These are phyloP conservation scores for Musa schizocarpa DNA, from an alignment of 176 grass and related monocot species.

Conservation along the genomic window DNA sequence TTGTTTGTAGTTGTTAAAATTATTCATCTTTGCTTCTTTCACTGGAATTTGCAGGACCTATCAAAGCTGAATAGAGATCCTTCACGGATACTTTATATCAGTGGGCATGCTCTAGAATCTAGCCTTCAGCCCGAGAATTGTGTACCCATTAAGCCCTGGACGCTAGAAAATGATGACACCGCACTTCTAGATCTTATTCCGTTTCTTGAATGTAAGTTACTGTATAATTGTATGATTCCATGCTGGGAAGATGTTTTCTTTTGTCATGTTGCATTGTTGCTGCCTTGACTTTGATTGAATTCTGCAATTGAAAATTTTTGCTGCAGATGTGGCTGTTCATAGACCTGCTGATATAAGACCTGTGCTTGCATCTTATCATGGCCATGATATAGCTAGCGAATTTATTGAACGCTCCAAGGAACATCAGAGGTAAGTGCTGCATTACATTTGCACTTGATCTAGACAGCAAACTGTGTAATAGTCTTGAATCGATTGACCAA, in stretches of 20 bases:
- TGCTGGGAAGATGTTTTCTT: background rate
- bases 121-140: constrained; percentile 68
- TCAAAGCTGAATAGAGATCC: constrained; percentile 91
- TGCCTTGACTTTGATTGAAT: background rate
- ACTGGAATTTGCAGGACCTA: constrained; percentile 54
- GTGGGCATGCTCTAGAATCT: constrained; percentile 60
- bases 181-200: constrained; percentile 89
- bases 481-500: background rate
- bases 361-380: constrained; percentile 74
- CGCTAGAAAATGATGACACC: constrained; percentile 72
- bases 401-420: constrained; percentile 76
- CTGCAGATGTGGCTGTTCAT: constrained; percentile 54
- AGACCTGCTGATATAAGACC: constrained; percentile 66
- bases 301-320: background rate
- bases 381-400: constrained; percentile 58
- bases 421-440: constrained; percentile 46
- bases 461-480: background rate
- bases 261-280: background rate
- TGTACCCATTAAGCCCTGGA: constrained; percentile 67
- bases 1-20: background rate
- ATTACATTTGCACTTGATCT: background rate
- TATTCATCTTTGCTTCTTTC: constrained; percentile 9
- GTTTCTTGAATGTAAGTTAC: constrained; percentile 87
- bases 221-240: background rate
- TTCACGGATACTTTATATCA: constrained; percentile 58